phyloP scores from a whole-genome alignment of 179 eudicot species.

The Drosera spatulata region DNA sequence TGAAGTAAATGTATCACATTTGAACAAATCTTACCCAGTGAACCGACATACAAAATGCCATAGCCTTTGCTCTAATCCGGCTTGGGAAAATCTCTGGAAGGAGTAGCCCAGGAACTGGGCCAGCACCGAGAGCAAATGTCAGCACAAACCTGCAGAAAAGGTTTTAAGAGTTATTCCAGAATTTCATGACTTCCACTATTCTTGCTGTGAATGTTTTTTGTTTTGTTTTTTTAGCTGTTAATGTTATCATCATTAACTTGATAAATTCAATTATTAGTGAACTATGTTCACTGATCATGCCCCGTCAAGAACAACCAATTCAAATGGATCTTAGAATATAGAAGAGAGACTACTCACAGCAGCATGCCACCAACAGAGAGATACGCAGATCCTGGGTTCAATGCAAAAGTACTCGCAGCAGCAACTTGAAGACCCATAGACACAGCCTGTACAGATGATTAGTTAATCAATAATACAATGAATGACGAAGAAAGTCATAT shows the following conservation, averaged over 20 bases:
- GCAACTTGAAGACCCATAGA: slow-evolving; percentile 72
- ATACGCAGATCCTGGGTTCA: slow-evolving; percentile 34
- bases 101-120: slow-evolving; percentile 88
- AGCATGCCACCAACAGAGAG: slow-evolving; percentile 81
- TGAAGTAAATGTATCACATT: neutral
- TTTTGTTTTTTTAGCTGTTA: no score
- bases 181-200: no score
- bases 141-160: slow-evolving; percentile 60
- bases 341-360: slow-evolving; percentile 36
- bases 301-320: no score
- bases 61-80: slow-evolving; percentile 84
- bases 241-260: no score
- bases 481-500: neutral
- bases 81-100: slow-evolving; percentile 74
- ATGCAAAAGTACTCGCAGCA: slow-evolving; percentile 42
- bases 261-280: no score
- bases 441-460: slow-evolving; percentile 29
- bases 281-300: no score
- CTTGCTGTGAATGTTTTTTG: no score
- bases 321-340: no score
- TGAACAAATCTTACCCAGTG: slow-evolving; percentile 59
- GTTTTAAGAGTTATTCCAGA: neutral
- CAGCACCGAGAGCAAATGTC: slow-evolving; percentile 79
- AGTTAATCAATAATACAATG: neutral
- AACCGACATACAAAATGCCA: slow-evolving; percentile 89